Evolutionary conservation across 2,329 filamentous ascomycete genomes (phyloP), one percentile per base, ranked within the genome.

Genomic region (Trichoderma koningiopsis): DNA sequence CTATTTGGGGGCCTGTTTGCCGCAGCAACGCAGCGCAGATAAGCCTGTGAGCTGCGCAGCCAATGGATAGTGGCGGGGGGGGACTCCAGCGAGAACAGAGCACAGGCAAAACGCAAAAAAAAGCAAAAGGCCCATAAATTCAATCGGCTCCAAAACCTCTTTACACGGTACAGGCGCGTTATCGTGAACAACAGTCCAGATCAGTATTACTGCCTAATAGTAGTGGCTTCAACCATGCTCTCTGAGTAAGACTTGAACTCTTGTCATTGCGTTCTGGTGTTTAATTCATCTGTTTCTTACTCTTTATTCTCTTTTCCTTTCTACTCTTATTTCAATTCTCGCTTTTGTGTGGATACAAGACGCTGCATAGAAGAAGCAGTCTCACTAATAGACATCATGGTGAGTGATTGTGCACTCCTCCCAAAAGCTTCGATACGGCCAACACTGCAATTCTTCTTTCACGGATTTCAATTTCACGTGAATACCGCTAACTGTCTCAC

Each of bases 401-500:
- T 69, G 68, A 64, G 68, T 43, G 8, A 24, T 13, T 49, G 47
- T 67, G 14, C 24, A 49, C 1, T 33, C 40, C 11, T 56, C 27
- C 19, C 63, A 47, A 49, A 43, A 55, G 11, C 10, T 64, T 16
- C 14, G 16, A 49, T 43, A 49, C 19, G 24, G 33, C 24, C 19
- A 35, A 16, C 13, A 11, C 47, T 16, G 24, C 52, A 43, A 63
- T 43, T 22, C 7, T 14, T 49, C n/a, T 49, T 31, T 31, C 35
- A 52, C 10, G 4, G n/a, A 27, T 6, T 29, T 24, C n/a, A 29
- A 10, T 24, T n/a, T 49, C 27, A 14, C 24, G 31, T 35, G 14
- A 5, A 40, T 19, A 31, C 27, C 7, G 35, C 58, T 68, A 8
- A 64, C 60, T 55, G 37, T 49, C 89, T 83, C 84, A 76, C 86